Base-by-base conservation (phyloP, 2,329 filamentous ascomycete species). In the Alternaria sp. region DNA sequence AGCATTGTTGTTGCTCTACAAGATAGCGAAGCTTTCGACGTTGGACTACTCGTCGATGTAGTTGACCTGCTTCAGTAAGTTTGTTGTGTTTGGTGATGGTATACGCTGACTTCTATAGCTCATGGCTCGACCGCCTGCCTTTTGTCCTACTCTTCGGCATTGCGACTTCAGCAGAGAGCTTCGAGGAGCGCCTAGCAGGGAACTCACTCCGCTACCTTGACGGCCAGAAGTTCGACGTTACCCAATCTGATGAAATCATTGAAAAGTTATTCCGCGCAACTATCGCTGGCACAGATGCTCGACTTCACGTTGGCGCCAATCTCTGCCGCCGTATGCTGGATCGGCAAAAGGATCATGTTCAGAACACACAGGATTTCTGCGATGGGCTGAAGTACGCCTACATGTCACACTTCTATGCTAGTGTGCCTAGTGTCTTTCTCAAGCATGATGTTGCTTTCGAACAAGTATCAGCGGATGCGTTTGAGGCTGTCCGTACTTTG, bases 391-490 rank as follows among this genome's bases (percentile, higher is more conserved):
- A 92, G 86, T 95, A 94, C 78, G 88, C 89, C 1, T 93, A 93
- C 73, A 94, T 96, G 91, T 92, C 89, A 58, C 91, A 93, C 74
- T 94, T 92, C 72, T 94, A 92, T 68, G 90, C 90, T 39, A 94
- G 93, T 67, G 87, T 90, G 1, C 81, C 93, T 4, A 92, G 88
- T 62, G 76, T 92, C 4, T 83, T 94, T 34, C 77, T 88, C 9
- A 79, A 80, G 14, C 56, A 81, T 1, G 65, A 67, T 12, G 47
- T 82, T 5, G 43, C 70, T 5, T 66, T 73, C 41, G 59, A 74
- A 8, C 67, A 81, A 4, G 64, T 92, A 1, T 83, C 89, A 51
- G 69, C 80, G 1, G 86, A 90, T 61, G 89, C 92, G 65, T 76
- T 90, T 7, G 87, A 92, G 66, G 88, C 89, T 11, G 77, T 91